A percentile compares a stretch with the other conserved stretches of the same genome.
These are phyloP conservation scores for Dactylorhiza incarnata DNA, from an alignment of 106 monocot species.

Conservation along the genomic window DNA sequence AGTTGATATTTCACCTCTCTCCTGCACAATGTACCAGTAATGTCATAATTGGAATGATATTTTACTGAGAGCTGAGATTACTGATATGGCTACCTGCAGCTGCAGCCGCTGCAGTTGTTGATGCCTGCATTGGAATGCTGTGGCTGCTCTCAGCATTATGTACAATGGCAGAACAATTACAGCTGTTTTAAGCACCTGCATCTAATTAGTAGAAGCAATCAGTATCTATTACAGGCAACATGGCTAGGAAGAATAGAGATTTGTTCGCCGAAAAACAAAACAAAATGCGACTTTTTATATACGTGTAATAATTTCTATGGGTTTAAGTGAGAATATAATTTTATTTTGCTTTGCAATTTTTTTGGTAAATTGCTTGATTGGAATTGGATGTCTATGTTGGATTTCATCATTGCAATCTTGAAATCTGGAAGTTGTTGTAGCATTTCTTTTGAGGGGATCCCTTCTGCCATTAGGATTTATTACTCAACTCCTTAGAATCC, in stretches of 20 bases:
- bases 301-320: background rate
- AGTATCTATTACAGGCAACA: too few species aligned
- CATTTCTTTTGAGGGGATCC: too few species aligned
- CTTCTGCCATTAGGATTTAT: too few species aligned
- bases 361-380: background rate
- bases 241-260: background rate
- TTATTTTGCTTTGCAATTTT: background rate
- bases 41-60: background rate
- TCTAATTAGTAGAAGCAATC: conserved; percentile 8
- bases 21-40: background rate
- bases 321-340: background rate
- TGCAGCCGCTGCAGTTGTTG: conserved; percentile 12
- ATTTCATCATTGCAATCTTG: too few species aligned
- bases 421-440: too few species aligned
- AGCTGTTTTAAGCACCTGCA: conserved; percentile 42
- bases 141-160: conserved; percentile 43
- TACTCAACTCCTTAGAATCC: too few species aligned
- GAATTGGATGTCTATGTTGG: too few species aligned
- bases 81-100: conserved; percentile 4
- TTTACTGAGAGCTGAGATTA: background rate
- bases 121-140: conserved; percentile 31
- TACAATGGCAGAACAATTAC: conserved; percentile 57
- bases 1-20: background rate
- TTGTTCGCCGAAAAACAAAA: background rate
- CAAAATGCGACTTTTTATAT: background rate